phyloP scores from a whole-genome alignment of 1,284 basidiomycete species.

The Malassezia arunalokei region DNA sequence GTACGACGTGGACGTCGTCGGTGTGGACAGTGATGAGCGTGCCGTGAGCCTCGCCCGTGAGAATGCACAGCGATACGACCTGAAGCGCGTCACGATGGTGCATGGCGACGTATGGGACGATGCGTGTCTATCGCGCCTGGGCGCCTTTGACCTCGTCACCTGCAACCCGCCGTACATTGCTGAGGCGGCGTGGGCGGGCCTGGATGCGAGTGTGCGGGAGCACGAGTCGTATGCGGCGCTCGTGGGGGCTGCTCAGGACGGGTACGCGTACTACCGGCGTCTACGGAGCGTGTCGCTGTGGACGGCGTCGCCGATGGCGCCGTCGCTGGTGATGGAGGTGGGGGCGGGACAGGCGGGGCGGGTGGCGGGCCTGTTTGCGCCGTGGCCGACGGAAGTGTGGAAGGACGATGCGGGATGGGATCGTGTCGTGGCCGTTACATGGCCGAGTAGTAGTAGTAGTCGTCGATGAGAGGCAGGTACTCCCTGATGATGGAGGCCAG shows the following conservation, averaged over 20 bases:
- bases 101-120: slow-evolving; percentile 1
- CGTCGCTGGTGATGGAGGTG: slow-evolving; percentile 5
- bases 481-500: slow-evolving; percentile 67
- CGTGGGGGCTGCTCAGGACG: slow-evolving; percentile 54
- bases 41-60: slow-evolving; percentile 1
- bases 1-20: neutral
- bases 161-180: slow-evolving; percentile 90
- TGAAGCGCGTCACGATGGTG: neutral
- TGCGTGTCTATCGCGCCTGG: neutral
- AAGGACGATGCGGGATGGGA: neutral
- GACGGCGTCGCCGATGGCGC: neutral
- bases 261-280: slow-evolving; percentile 12
- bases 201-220: slow-evolving; percentile 54
- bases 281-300: neutral
- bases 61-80: neutral
- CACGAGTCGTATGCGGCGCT: slow-evolving; percentile 71
- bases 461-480: slow-evolving; percentile 84
- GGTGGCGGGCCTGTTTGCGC: neutral
- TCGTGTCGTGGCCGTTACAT: slow-evolving; percentile 8
- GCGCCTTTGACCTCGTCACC: slow-evolving; percentile 61
- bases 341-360: slow-evolving; percentile 7
- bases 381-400: neutral
- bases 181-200: slow-evolving; percentile 50
- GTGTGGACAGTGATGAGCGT: slow-evolving; percentile 3
- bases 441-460: slow-evolving; percentile 67